These are phyloP conservation scores for Cucurbita argyrosperma DNA, from an alignment of 306 rosid genomes.

Conservation along the genomic window DNA sequence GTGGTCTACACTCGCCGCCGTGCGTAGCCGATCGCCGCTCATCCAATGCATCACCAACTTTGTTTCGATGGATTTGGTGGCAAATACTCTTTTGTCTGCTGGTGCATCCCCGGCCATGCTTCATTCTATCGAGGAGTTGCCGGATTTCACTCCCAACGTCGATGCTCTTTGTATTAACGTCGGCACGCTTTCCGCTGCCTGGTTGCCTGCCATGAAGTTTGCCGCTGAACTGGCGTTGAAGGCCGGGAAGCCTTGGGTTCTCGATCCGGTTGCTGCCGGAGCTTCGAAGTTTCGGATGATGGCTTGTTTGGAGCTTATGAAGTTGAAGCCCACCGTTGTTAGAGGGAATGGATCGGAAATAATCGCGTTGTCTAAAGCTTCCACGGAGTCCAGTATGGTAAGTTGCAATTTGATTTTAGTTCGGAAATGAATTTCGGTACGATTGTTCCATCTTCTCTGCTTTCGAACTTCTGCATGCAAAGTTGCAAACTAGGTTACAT, in stretches of 20 bases:
- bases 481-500: background rate
- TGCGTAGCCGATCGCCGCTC: constrained; percentile 47
- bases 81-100: constrained; percentile 65
- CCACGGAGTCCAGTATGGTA: constrained; percentile 29
- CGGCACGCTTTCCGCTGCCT: constrained; percentile 59
- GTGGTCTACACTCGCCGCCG: constrained; percentile 30
- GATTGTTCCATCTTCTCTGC: background rate
- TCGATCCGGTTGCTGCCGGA: constrained; percentile 73
- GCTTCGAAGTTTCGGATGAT: constrained; percentile 52
- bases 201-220: constrained; percentile 56
- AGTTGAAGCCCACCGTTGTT: constrained; percentile 46
- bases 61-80: constrained; percentile 85
- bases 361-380: constrained; percentile 47
- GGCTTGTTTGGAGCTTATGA: constrained; percentile 53
- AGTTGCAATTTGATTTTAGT: background rate
- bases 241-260: constrained; percentile 59
- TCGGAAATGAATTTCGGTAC: background rate
- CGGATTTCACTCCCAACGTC: constrained; percentile 59
- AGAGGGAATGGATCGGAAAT: constrained; percentile 79
- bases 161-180: constrained; percentile 49
- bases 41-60: constrained; percentile 88
- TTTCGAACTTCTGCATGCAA: background rate
- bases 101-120: constrained; percentile 93
- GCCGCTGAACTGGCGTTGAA: constrained; percentile 31
- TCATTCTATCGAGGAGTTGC: constrained; percentile 48